These are phyloP conservation scores for Blastobotrys ciferrii DNA, from an alignment of 1,139 yeast species.

Conservation along the genomic window DNA sequence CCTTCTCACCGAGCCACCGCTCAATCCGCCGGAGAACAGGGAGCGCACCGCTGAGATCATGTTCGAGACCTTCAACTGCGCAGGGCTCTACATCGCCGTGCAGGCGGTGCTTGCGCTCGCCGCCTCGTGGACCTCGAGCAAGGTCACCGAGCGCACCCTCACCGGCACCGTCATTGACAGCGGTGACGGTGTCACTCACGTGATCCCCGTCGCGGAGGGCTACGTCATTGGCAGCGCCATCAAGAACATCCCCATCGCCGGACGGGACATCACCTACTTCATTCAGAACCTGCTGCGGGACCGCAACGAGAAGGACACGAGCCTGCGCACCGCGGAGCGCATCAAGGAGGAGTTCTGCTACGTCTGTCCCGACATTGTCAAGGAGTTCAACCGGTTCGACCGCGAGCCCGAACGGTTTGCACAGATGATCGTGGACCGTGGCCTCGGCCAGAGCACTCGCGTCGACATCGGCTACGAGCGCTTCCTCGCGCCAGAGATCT, in stretches of 20 bases:
- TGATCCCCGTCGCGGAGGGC: slow-evolving; percentile 98
- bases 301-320: slow-evolving; percentile 93
- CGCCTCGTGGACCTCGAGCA: slow-evolving; percentile 97
- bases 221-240: slow-evolving; percentile 97
- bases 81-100: slow-evolving; percentile 96
- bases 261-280: slow-evolving; percentile 92
- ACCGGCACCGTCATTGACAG: slow-evolving; percentile 98
- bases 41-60: slow-evolving; percentile 95
- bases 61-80: slow-evolving; percentile 98
- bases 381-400: slow-evolving; percentile 92
- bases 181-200: slow-evolving; percentile 98
- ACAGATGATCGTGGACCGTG: slow-evolving; percentile 85
- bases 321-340: slow-evolving; percentile 91
- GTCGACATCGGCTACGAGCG: slow-evolving; percentile 98
- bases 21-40: slow-evolving; percentile 92
- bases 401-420: slow-evolving; percentile 93
- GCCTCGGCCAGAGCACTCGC: slow-evolving; percentile 56
- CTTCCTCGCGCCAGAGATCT: slow-evolving; percentile 96
- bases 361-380: slow-evolving; percentile 96
- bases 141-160: slow-evolving; percentile 89
- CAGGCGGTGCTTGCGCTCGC: slow-evolving; percentile 98
- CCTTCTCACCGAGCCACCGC: slow-evolving; percentile 93
- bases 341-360: slow-evolving; percentile 96
- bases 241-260: slow-evolving; percentile 96
- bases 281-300: slow-evolving; percentile 93